Base-by-base conservation (phyloP, 2,329 filamentous ascomycete species). In the Macrophomina phaseolina region DNA sequence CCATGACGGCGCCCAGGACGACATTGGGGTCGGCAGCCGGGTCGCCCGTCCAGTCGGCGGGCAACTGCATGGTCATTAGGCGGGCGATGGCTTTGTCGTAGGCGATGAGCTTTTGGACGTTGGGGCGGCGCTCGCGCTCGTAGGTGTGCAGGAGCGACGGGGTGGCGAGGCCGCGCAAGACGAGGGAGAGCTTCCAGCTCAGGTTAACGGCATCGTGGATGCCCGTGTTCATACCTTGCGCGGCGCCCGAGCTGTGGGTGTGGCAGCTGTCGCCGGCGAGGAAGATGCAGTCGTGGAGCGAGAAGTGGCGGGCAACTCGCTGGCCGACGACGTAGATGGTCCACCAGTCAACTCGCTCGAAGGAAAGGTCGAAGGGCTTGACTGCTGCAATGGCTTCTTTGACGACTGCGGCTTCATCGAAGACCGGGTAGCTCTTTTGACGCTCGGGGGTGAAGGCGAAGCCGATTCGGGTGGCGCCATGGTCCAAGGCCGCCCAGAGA, bases 221-320 rank as follows among this genome's bases (percentile, higher is more conserved):
- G 0, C 85, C 85, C 0, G 84, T 84, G 70, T 88, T 87, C 83
- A 88, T 84, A 0, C 86, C 86, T 70, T 87, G 85, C 0, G 84
- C 86, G 2, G 85, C 86, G 0, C 82, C 81, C 0, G 84, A 84
- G 45, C 79, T 84, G 68, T 87, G 85, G 12, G 85, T 85, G 67
- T 88, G 86, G 1, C 84, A 84, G 5, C 86, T 85, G 66, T 89
- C 86, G 14, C 86, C 86, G 1, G 83, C 85, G 0, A 89, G 75
- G 52, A 88, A 83, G 3, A 85, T 77, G 3, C 84, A 80, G 2
- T 82, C 81, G 28, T 79, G 77, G 5, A 69, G 67, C 49, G 70
- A 74, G 67, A 78, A 76, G 2, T 69, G 69, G 16, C 73, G 73
- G 12, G 71, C 77, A 23, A 81, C 75, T 8, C 80, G 76, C 70